phyloP scores from a whole-genome alignment of 2,329 filamentous ascomycete species.

The Colletotrichum navitas region DNA sequence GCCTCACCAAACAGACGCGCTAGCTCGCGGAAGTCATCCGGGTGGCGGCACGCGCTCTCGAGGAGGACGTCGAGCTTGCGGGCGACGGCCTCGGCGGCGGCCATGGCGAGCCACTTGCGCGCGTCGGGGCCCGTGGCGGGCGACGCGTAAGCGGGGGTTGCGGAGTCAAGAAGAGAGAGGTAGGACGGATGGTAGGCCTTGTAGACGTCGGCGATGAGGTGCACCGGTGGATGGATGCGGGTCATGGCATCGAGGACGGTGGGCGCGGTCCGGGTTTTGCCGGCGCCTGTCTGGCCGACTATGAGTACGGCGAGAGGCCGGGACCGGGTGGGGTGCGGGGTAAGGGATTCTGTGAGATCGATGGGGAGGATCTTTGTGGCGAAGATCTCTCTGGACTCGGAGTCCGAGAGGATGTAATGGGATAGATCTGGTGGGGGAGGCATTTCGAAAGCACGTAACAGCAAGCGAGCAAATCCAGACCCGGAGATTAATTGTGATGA shows the following conservation, averaged over 20 bases:
- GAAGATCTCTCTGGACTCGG: conserved; percentile 51
- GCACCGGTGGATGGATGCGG: conserved; percentile 46
- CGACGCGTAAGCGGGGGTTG: conserved; percentile 52
- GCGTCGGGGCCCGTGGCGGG: conserved; percentile 57
- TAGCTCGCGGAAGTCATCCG: conserved; percentile 56
- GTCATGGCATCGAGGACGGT: conserved; percentile 52
- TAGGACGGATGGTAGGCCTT: conserved; percentile 62
- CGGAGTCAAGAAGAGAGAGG: conserved; percentile 47
- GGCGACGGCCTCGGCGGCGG: conserved; percentile 51
- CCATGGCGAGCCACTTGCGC: conserved; percentile 58
- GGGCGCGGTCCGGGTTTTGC: conserved; percentile 60
- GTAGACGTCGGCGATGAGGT: conserved; percentile 64
- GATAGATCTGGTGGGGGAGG: conserved; percentile 48
- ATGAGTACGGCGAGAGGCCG: conserved; percentile 57
- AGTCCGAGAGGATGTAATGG: conserved; percentile 50
- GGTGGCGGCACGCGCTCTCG: conserved; percentile 60
- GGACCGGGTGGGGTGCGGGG: conserved; percentile 23
- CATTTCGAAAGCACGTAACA: conserved; percentile 12
- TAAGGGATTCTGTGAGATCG: conserved; percentile 48
- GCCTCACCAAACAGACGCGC: conserved; percentile 50
- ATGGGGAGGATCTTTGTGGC: conserved; percentile 49
- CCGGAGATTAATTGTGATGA: background rate
- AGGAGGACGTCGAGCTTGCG: conserved; percentile 55
- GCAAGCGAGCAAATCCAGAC: background rate
- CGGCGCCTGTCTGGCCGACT: conserved; percentile 63